phyloP scores from a whole-genome alignment of 345 rosid genomes.

The Streptanthus diversifolius region DNA sequence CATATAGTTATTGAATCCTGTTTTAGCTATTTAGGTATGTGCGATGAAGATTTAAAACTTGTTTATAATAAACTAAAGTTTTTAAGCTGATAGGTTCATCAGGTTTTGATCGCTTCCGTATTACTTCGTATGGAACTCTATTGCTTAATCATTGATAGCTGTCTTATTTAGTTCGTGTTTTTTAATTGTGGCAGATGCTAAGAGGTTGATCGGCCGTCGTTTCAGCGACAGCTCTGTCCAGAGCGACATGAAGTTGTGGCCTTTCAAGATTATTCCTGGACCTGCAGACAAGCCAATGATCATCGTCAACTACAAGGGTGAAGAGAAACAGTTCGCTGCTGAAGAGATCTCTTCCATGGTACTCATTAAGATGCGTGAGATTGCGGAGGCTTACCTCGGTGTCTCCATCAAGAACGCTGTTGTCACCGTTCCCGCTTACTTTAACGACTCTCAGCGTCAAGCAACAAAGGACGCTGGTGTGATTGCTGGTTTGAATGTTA shows the following conservation, averaged over 20 bases:
- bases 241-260: slow-evolving; percentile 70
- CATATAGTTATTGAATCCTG: background rate
- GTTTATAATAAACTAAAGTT: too few relatives aligned
- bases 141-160: background rate
- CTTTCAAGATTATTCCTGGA: slow-evolving; percentile 66
- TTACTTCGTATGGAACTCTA: too few relatives aligned
- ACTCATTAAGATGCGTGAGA: slow-evolving; percentile 77
- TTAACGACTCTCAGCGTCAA: slow-evolving; percentile 82
- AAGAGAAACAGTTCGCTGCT: slow-evolving; percentile 64
- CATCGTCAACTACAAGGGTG: slow-evolving; percentile 60
- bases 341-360: slow-evolving; percentile 81
- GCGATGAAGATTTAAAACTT: too few relatives aligned
- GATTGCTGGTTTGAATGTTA: slow-evolving; percentile 69
- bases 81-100: too few relatives aligned
- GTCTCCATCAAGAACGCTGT: slow-evolving; percentile 61
- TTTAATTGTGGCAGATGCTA: slow-evolving; percentile 44
- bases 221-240: slow-evolving; percentile 60
- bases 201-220: slow-evolving; percentile 73
- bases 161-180: background rate
- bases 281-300: slow-evolving; percentile 78
- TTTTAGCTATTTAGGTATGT: too few relatives aligned
- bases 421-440: slow-evolving; percentile 73
- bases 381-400: slow-evolving; percentile 80
- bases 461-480: slow-evolving; percentile 82
- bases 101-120: too few relatives aligned